phyloP scores from a whole-genome alignment of 2,329 filamentous ascomycete genomes.

The Colletotrichum salicis region DNA sequence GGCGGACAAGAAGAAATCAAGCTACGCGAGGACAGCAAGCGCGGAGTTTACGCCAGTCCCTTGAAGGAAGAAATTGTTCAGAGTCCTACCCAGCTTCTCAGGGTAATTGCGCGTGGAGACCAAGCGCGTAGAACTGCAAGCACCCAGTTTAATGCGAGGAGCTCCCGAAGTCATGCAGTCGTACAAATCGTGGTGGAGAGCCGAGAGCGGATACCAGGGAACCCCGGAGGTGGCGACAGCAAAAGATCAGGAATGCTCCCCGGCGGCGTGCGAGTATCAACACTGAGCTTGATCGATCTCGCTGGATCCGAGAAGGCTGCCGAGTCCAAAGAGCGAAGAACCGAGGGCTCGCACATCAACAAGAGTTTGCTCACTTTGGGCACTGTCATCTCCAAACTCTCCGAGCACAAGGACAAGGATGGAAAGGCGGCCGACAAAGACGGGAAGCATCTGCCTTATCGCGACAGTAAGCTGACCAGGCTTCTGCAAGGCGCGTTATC shows the following conservation, averaged over 20 bases:
- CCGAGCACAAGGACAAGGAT: constrained; percentile 86
- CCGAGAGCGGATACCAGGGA: constrained; percentile 80
- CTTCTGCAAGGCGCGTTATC: constrained; percentile 92
- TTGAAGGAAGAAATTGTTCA: constrained; percentile 99
- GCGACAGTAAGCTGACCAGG: constrained; percentile 96
- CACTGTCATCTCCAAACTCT: constrained; percentile 93
- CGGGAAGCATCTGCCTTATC: constrained; percentile 91
- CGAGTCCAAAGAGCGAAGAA: constrained; percentile 91
- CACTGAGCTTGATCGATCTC: constrained; percentile 93
- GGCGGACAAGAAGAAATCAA: constrained; percentile 91
- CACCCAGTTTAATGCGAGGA: constrained; percentile 96
- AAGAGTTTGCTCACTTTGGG: constrained; percentile 95
- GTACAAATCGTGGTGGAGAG: constrained; percentile 99
- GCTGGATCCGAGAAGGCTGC: constrained; percentile 96
- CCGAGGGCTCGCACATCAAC: constrained; percentile 98
- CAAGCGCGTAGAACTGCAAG: constrained; percentile 89
- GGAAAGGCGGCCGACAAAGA: constrained; percentile 80
- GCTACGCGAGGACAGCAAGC: constrained; percentile 92
- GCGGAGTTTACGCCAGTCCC: constrained; percentile 95
- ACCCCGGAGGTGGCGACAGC: constrained; percentile 56
- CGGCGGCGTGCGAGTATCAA: constrained; percentile 94
- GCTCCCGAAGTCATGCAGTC: constrained; percentile 96
- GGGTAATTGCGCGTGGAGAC: constrained; percentile 95
- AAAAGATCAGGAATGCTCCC: constrained; percentile 79
- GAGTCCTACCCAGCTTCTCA: constrained; percentile 91